Base-by-base conservation (phyloP, 768 basidiomycete genomes). In the Solioccasus polychromus region DNA sequence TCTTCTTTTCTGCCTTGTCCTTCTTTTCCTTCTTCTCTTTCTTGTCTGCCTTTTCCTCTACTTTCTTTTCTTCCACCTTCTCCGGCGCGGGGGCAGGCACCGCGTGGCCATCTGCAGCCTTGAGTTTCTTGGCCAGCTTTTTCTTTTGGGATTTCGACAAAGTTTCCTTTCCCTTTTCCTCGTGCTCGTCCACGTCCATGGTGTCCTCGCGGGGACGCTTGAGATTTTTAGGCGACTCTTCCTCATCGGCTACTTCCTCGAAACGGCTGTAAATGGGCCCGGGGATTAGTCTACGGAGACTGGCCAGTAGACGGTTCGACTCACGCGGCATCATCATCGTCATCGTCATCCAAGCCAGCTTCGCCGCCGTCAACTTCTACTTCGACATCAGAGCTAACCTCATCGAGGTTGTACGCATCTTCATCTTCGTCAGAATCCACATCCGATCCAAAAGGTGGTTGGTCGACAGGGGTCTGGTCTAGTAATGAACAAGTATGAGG, bases 331-430 rank as follows among this genome's bases (percentile, higher is more conserved):
- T 69, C 67, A 14, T 66, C 66, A 6, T n/a, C n/a, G n/a, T 67
- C 68, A 22, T 66, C 68, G 15, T 71, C 77, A 47, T 80, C 80
- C 28, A 85, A 50, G 12, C 79, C 82, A 43, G 80, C 52, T 22
- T 83, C 85, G 29, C 76, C 76, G 1, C 73, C 72, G 52, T 85
- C 73, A 57, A 91, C 74, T 58, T 92, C 75, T 57, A 92, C 73
- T 60, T 92, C 88, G 31, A 90, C 87, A 57, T 92, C 91, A 6
- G 85, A 90, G 68, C 83, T 85, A 42, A 91, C 83, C 46, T 88
- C 85, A 30, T 74, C 77, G n/a, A 88, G 74, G 54, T 82, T 75
- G 50, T 76, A 85, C 0, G 53, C 61, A 1, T 79, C 82, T 34
- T 69, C 81, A 39, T 79, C 82, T 34, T 85, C 78, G 2, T 61